Base-by-base conservation (phyloP, 2,329 filamentous ascomycete genomes). In the Alternaria ethzedia region DNA sequence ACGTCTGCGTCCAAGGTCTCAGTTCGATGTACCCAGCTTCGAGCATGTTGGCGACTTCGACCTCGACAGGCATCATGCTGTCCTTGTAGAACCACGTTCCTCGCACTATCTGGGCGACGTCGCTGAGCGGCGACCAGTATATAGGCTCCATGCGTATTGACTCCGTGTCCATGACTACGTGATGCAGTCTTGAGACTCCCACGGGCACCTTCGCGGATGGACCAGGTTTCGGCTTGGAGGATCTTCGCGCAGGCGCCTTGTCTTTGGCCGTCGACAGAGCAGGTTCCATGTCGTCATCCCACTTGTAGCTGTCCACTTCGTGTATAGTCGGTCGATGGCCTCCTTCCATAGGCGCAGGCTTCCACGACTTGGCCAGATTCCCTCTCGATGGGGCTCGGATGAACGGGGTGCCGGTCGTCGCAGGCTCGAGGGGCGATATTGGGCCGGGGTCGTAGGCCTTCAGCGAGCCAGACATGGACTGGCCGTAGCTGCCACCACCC, bases 41-140 rank as follows among this genome's bases (percentile, higher is more conserved):
- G 1, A 99, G 85, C 78, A 94, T 93, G 72, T 98, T 99, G 9
- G 96, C 94, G 32, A 97, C 90, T 15, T 88, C 83, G 1, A 93
- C 88, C 66, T 97, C 93, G 6, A 99, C 88, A 0, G 96, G 96
- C 62, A 92, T 84, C 94, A 98, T 97, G 1, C 91, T 95, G 75
- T 97, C 94, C 82, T 91, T 91, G 80, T 98, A 98, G 78, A 99
- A 99, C 96, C 96, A 99, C 0, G 95, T 98, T 1, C 92, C 94
- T 68, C 96, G 87, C 61, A 91, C 86, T 2, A 98, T 94, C 36
- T 89, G 85, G 7, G 93, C 91, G 30, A 96, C 87, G 74, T 98
- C 96, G 72, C 97, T 94, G 30, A 98, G 87, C 8, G 96, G 95
- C 17, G 91, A 94, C 96, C 96, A 99, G 78, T 99, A 99, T 63